Percentiles rank a stretch among this genome's conserved stretches.
Conservation (phyloP, 2,329 filamentous ascomycete species). For the Lasiodiplodia sp. region DNA sequence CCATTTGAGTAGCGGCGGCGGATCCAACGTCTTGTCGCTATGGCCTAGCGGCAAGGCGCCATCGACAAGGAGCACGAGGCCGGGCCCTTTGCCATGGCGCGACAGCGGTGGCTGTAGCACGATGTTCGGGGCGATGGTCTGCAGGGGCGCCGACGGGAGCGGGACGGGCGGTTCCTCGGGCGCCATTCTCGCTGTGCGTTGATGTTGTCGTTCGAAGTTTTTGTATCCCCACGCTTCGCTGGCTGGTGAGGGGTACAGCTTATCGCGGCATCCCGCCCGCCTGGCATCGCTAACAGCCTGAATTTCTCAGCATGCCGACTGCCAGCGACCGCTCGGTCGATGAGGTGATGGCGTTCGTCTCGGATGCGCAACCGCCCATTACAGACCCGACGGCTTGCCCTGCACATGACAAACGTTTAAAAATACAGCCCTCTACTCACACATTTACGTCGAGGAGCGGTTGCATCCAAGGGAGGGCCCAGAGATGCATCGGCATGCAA, state of each 20-base stretch:
- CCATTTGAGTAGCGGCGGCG: conserved; percentile 70
- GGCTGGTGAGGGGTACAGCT: neutral
- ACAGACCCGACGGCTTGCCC: neutral
- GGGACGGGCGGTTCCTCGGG: conserved; percentile 22
- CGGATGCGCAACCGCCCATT: neutral
- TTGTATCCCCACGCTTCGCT: neutral
- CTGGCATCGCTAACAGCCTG: neutral
- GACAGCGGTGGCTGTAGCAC: conserved; percentile 57
- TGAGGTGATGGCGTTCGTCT: neutral
- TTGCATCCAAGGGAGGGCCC: too few relatives aligned
- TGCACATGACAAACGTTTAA: too few relatives aligned
- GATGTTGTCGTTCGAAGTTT: neutral
- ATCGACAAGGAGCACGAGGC: conserved; percentile 55
- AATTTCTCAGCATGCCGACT: neutral
- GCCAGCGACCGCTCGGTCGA: too few relatives aligned
- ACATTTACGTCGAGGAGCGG: too few relatives aligned
- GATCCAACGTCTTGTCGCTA: conserved; percentile 54
- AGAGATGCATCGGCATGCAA: neutral
- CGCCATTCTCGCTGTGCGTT: neutral
- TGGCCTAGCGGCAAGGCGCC: conserved; percentile 39
- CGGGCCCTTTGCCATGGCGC: conserved; percentile 57
- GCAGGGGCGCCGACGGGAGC: conserved; percentile 35
- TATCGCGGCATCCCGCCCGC: conserved; percentile 1
- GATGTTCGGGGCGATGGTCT: conserved; percentile 39
- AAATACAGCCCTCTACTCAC: too few relatives aligned